A percentile compares a stretch with the other conserved stretches of the same genome.
These are phyloP conservation scores for Saccharomyces jurei DNA, from an alignment of 805 yeast genomes.

Conservation along the genomic window DNA sequence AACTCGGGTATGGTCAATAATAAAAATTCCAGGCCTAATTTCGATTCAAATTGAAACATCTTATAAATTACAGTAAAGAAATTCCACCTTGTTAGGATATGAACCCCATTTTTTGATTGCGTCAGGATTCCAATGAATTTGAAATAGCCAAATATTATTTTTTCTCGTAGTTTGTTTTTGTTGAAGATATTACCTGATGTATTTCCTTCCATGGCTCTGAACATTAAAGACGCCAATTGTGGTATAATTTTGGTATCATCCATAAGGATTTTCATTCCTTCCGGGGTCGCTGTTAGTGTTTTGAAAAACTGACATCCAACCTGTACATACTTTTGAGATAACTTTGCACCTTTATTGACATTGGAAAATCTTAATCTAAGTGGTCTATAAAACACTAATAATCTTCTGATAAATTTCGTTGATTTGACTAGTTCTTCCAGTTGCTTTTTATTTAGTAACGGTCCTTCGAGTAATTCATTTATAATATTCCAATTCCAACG, in stretches of 20 bases:
- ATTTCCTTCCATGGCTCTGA: slow-evolving; percentile 30
- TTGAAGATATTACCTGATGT: slow-evolving; percentile 63
- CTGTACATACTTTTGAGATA: slow-evolving; percentile 49
- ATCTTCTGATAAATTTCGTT: slow-evolving; percentile 78
- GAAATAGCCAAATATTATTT: slow-evolving; percentile 71
- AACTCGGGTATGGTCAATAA: slow-evolving; percentile 51
- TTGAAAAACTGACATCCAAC: slow-evolving; percentile 73
- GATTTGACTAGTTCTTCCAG: slow-evolving; percentile 70
- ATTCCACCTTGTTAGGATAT: slow-evolving; percentile 72
- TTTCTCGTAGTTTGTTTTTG: slow-evolving; percentile 46
- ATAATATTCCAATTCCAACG: slow-evolving; percentile 86
- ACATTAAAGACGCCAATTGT: slow-evolving; percentile 82
- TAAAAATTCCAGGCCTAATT: slow-evolving; percentile 47
- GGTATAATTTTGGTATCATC: slow-evolving; percentile 69
- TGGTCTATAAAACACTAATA: slow-evolving; percentile 84
- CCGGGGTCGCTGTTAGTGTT: slow-evolving; percentile 50
- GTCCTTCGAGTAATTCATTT: slow-evolving; percentile 70
- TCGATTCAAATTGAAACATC: slow-evolving; percentile 46
- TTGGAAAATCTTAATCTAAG: slow-evolving; percentile 73
- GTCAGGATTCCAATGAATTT: slow-evolving; percentile 70
- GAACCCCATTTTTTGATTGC: slow-evolving; percentile 50
- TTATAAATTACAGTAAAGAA: slow-evolving; percentile 74
- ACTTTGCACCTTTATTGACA: slow-evolving; percentile 39
- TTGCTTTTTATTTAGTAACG: slow-evolving; percentile 60
- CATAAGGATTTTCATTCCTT: slow-evolving; percentile 58